Conservation (phyloP, 2,329 filamentous ascomycete species). For the Xylaria arbuscula region DNA sequence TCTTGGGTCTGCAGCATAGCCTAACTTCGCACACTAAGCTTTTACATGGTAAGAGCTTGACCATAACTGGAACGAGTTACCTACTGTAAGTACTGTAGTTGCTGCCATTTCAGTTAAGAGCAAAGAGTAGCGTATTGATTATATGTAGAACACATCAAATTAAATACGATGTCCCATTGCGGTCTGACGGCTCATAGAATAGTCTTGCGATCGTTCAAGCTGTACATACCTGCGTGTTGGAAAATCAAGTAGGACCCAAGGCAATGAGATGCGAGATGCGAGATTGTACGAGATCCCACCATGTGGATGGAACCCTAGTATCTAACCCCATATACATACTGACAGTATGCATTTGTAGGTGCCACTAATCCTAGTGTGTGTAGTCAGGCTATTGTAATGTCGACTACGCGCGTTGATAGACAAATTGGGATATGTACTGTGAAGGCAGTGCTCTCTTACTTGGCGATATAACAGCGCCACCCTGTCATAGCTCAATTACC, state of each 20-base stretch:
- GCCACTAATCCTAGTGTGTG: background rate
- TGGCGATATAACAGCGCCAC: slow-evolving; percentile 23
- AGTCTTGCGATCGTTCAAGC: background rate
- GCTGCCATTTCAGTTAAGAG: no score
- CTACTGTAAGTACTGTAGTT: background rate
- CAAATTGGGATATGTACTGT: slow-evolving; percentile 10
- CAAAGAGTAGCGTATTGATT: no score
- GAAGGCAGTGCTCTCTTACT: slow-evolving; percentile 23
- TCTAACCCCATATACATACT: no score
- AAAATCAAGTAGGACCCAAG: no score
- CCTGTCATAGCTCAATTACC: slow-evolving; percentile 17
- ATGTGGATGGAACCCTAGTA: background rate
- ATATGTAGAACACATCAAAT: no score
- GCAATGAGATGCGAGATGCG: background rate
- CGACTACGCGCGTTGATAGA: background rate
- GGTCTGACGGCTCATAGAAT: background rate
- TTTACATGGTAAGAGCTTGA: no score
- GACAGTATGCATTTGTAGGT: no score
- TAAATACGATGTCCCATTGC: no score
- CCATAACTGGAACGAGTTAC: background rate
- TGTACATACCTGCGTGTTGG: no score
- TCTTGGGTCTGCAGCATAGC: background rate
- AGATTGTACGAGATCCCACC: background rate
- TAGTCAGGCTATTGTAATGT: slow-evolving; percentile 8
- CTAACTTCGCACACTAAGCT: no score